phyloP scores from a whole-genome alignment of 176 grass and related monocot genomes.

The Phoenix roebelenii region DNA sequence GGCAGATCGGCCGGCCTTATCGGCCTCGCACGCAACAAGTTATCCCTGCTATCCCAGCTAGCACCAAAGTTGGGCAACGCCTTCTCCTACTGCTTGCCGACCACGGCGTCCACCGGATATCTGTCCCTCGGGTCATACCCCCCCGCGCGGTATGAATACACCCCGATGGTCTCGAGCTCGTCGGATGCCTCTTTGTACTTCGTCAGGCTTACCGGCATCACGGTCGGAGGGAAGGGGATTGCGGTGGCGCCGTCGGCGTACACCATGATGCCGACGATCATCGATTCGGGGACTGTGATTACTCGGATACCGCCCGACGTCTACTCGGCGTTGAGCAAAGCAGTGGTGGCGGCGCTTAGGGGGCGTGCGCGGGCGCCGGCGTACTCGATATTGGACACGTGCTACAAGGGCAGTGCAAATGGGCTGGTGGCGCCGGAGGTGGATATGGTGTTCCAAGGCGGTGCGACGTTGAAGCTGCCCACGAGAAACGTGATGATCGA shows the following conservation, averaged over 20 bases:
- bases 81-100: conserved; percentile 17
- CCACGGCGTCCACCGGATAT: conserved; percentile 7
- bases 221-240: neutral
- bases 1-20: conserved; percentile 14
- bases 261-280: conserved; percentile 12
- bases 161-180: conserved; percentile 14
- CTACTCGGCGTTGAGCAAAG: conserved; percentile 28
- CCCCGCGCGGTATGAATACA: neutral
- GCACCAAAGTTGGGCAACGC: neutral
- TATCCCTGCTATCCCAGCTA: conserved; percentile 1
- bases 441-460: conserved; percentile 25
- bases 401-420: conserved; percentile 20
- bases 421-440: conserved; percentile 10
- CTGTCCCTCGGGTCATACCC: conserved; percentile 7
- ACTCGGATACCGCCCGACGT: conserved; percentile 21
- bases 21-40: conserved; percentile 11
- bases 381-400: conserved; percentile 35
- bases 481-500: conserved; percentile 26
- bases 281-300: conserved; percentile 34
- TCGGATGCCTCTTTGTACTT: neutral
- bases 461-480: conserved; percentile 21
- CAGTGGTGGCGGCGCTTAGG: conserved; percentile 6
- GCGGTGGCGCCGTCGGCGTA: conserved; percentile 1
- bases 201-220: conserved; percentile 4
- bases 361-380: conserved; percentile 2